Conservation (phyloP, 2,329 filamentous ascomycete species). For the Bipolaris zeicola region DNA sequence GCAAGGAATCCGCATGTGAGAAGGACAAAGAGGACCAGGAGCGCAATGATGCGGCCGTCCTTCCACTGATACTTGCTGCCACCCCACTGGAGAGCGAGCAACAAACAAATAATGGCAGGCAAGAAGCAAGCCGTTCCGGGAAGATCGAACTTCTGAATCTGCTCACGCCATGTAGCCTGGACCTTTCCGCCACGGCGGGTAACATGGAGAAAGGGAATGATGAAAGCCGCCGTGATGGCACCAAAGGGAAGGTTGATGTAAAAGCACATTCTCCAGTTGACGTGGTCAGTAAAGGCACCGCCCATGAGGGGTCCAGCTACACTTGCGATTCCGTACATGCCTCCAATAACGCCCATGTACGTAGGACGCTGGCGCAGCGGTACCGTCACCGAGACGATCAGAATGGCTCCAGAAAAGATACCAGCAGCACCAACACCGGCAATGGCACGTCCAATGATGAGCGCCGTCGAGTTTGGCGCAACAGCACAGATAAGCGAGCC, state of each 20-base stretch:
- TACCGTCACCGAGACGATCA: conserved; percentile 54
- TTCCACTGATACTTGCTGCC: conserved; percentile 56
- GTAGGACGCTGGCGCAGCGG: conserved; percentile 54
- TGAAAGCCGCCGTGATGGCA: conserved; percentile 50
- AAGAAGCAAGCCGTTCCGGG: conserved; percentile 52
- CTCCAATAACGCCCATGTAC: conserved; percentile 57
- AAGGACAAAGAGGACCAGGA: conserved; percentile 54
- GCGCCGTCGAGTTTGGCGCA: conserved; percentile 55
- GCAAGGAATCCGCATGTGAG: conserved; percentile 50
- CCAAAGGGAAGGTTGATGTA: conserved; percentile 58
- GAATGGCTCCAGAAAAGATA: conserved; percentile 56
- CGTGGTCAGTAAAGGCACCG: conserved; percentile 53
- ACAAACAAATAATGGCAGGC: conserved; percentile 55
- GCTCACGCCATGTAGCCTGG: conserved; percentile 44
- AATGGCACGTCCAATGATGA: conserved; percentile 60
- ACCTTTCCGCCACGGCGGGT: conserved; percentile 42
- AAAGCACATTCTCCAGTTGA: conserved; percentile 56
- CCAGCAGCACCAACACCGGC: conserved; percentile 58
- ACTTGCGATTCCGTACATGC: conserved; percentile 56
- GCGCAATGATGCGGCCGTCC: conserved; percentile 53
- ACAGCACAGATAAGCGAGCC: conserved; percentile 59
- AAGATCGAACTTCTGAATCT: conserved; percentile 55
- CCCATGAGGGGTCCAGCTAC: conserved; percentile 57
- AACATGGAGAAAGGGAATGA: conserved; percentile 48
- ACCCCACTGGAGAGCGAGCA: conserved; percentile 59